phyloP scores from a whole-genome alignment of 1,284 basidiomycete species.

The Rhodotorula sp. region DNA sequence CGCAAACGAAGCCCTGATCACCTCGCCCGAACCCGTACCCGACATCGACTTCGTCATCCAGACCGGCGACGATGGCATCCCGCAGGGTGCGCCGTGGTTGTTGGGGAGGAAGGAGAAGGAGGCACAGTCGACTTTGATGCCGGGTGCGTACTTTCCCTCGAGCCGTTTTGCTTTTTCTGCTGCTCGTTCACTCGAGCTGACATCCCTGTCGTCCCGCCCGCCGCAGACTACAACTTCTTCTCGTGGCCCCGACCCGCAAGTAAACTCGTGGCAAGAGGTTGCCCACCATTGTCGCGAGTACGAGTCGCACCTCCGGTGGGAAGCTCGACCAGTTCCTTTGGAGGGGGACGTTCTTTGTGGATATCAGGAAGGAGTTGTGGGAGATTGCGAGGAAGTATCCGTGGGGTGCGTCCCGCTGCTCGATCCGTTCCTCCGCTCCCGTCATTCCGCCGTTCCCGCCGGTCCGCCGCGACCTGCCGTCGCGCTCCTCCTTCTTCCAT shows the following conservation, averaged over 20 bases:
- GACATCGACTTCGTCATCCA: slow-evolving; percentile 48
- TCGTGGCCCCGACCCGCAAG: slow-evolving; percentile 49
- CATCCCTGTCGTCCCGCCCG: too few species aligned
- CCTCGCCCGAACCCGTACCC: slow-evolving; percentile 46
- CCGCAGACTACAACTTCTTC: slow-evolving; percentile 48
- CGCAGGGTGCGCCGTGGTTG: slow-evolving; percentile 37
- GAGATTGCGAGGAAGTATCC: slow-evolving; percentile 41
- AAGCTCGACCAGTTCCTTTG: slow-evolving; percentile 46
- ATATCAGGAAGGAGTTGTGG: slow-evolving; percentile 46
- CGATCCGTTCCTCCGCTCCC: too few species aligned
- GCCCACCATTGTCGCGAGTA: slow-evolving; percentile 42
- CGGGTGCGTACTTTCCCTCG: slow-evolving; percentile 40
- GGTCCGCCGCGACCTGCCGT: too few species aligned
- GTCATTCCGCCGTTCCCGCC: too few species aligned
- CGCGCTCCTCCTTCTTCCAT: not conserved
- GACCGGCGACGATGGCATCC: slow-evolving; percentile 44
- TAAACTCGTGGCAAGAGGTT: slow-evolving; percentile 46
- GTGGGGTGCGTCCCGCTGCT: slow-evolving; percentile 14
- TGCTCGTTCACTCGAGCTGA: too few species aligned
- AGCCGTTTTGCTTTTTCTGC: too few species aligned
- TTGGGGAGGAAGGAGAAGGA: slow-evolving; percentile 43
- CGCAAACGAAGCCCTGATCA: slow-evolving; percentile 43
- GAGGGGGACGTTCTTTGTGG: slow-evolving; percentile 47
- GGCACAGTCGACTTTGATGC: slow-evolving; percentile 44
- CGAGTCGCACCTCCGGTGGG: slow-evolving; percentile 44